phyloP scores from a whole-genome alignment of 257 asterid species.

The Penstemon newberryi region DNA sequence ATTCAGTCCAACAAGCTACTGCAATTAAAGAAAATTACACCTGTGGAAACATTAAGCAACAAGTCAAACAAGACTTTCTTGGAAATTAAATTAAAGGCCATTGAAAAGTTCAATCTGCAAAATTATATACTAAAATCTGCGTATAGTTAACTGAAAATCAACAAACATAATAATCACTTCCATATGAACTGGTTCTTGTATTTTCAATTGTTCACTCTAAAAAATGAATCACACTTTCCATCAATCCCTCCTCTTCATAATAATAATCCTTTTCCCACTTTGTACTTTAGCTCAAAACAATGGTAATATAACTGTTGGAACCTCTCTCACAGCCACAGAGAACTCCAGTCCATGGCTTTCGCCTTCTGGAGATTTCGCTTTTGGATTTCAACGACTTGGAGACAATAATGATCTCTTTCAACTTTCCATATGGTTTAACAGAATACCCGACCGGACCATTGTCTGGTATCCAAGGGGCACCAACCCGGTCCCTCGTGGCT shows the following conservation, averaged over 20 bases:
- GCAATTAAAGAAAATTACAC: too few species aligned
- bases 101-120: too few species aligned
- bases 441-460: conserved; percentile 44
- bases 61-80: too few species aligned
- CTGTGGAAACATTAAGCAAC: too few species aligned
- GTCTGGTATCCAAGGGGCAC: conserved; percentile 46
- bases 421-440: conserved; percentile 54
- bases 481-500: conserved; percentile 42
- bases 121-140: too few species aligned
- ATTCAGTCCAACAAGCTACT: too few species aligned
- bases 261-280: conserved; percentile 21
- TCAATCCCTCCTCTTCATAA: conserved; percentile 18
- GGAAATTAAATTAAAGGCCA: too few species aligned
- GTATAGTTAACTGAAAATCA: too few species aligned
- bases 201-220: too few species aligned
- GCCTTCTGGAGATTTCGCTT: conserved; percentile 53
- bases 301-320: conserved; percentile 28
- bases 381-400: conserved; percentile 48
- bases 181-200: too few species aligned
- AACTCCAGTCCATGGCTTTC: conserved; percentile 55
- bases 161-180: too few species aligned
- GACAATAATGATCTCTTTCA: conserved; percentile 27
- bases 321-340: conserved; percentile 37
- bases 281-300: conserved; percentile 33
- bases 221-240: not conserved